Base-by-base conservation (phyloP, 768 basidiomycete genomes). In the Leccinum disarticulatum region DNA sequence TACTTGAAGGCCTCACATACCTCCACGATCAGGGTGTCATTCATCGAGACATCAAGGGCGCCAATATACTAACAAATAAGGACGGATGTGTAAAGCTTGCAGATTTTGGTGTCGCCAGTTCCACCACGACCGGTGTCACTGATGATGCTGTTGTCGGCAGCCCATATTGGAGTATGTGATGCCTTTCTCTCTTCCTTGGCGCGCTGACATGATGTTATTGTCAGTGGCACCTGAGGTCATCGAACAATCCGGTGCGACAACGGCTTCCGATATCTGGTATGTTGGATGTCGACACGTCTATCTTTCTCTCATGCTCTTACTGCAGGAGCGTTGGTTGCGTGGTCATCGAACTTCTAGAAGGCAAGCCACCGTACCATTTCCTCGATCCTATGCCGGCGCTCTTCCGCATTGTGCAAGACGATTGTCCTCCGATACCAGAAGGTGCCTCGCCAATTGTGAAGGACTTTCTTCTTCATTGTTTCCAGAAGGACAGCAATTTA, bases 1-100 rank as follows among this genome's bases (percentile, higher is more conserved):
- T 83, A 61, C n/a, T n/a, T n/a, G n/a, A n/a, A n/a, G n/a, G n/a
- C 1, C 81, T 99, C 35, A 88, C 95, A 52, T 99, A 99, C 72
- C 86, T 99, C 19, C 97, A 99, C 70, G 96, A 98, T 65, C 96
- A 98, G 78, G 97, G 97, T 80, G 97, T 99, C 61, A 98, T 99
- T 66, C 97, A 99, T 73, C 84, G 97, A 33, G 97, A 99, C 68
- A 98, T 99, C 79, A 99, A 99, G 73, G 97, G 97, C 36, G 96
- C 97, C 14, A 99, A 99, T 65, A 97, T 99, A 70, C 80, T 99
- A 49, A 98, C 97, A 19, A 98, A 97, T 73, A 99, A 99, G 77
- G 96, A 98, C 77, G 97, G 97, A 7, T 90, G 88, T 22, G 95
- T 99, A 60, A 99, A 98, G 75, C 82, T 99, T n/a, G 97, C 97